phyloP scores from a whole-genome alignment of 139 green algal species.

The Chlamydomonas eustigma region DNA sequence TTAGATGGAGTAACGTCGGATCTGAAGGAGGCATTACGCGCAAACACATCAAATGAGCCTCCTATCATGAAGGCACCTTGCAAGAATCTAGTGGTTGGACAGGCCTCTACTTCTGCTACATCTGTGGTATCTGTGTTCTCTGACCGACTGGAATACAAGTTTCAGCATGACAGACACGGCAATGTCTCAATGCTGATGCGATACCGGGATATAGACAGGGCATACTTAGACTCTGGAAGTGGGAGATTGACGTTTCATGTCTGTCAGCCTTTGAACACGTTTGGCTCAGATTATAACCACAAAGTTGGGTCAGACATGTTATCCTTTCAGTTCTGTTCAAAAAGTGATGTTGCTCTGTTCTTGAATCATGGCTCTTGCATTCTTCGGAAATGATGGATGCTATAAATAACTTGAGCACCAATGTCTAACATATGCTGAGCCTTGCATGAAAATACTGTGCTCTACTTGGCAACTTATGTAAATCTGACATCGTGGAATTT shows the following conservation, averaged over 20 bases:
- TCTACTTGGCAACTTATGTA: too few species aligned
- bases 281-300: not conserved
- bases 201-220: not conserved
- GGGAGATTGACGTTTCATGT: not conserved
- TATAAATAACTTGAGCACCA: too few species aligned
- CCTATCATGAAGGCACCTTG: not conserved
- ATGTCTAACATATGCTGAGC: too few species aligned
- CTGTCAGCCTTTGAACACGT: not conserved
- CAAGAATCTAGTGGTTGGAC: conserved; percentile 20
- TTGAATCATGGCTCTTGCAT: not conserved
- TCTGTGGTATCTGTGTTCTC: conserved; percentile 14
- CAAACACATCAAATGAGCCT: not conserved
- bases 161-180: conserved; percentile 23
- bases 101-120: conserved; percentile 8
- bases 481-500: too few species aligned
- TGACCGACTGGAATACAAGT: conserved; percentile 30
- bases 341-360: not conserved
- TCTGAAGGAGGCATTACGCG: not conserved
- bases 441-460: too few species aligned
- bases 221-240: not conserved
- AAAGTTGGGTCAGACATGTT: not conserved
- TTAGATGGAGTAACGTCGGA: not conserved
- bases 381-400: too few species aligned
- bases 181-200: conserved; percentile 23
- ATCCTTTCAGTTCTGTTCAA: conserved; percentile 1